These are phyloP conservation scores for Phytophthora litchii DNA, from an alignment of 352 stramenopile genomes.

Conservation along the genomic window DNA sequence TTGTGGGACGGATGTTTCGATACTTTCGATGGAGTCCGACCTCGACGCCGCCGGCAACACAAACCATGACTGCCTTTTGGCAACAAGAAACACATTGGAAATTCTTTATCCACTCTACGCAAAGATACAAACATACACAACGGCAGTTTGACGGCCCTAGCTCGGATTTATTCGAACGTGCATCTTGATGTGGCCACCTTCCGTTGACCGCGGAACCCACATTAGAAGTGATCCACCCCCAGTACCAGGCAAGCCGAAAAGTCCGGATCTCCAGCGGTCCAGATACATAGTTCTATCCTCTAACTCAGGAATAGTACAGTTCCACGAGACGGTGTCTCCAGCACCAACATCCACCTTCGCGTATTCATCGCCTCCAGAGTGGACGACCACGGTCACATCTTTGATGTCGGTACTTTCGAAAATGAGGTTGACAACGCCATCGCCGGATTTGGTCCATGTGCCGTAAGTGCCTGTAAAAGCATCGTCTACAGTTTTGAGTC, in stretches of 20 bases:
- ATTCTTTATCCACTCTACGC: no score
- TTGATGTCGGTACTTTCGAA: slow-evolving; percentile 26
- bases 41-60: no score
- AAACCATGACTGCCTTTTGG: no score
- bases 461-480: slow-evolving; percentile 34
- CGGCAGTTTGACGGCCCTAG: background rate
- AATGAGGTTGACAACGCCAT: slow-evolving; percentile 32
- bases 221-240: slow-evolving; percentile 23
- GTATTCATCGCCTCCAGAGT: slow-evolving; percentile 27
- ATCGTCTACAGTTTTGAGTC: slow-evolving; percentile 19
- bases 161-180: slow-evolving; percentile 45
- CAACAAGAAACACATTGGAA: no score
- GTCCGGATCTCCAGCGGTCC: slow-evolving; percentile 19
- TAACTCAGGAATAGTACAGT: slow-evolving; percentile 22
- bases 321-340: slow-evolving; percentile 22
- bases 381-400: slow-evolving; percentile 27
- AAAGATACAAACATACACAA: background rate
- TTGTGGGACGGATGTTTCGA: background rate
- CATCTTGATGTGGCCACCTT: slow-evolving; percentile 47
- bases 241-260: slow-evolving; percentile 23
- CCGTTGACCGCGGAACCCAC: slow-evolving; percentile 45
- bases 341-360: slow-evolving; percentile 20
- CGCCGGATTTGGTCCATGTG: slow-evolving; percentile 32
- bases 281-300: slow-evolving; percentile 28
- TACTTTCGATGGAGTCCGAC: background rate